Conservation (phyloP, 2,329 filamentous ascomycete genomes). For the Periconia sp. region DNA sequence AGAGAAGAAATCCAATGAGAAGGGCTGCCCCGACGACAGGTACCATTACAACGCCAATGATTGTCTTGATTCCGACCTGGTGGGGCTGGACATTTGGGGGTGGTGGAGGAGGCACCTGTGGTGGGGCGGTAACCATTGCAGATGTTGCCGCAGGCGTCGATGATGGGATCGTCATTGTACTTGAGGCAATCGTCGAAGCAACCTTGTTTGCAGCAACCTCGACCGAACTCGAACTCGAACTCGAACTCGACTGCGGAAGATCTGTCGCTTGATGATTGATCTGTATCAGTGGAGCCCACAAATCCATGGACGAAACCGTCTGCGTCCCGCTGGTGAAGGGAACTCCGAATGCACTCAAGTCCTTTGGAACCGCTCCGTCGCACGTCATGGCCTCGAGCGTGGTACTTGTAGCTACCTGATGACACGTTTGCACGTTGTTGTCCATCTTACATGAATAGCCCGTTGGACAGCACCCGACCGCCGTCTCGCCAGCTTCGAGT, state of each 20-base stretch:
- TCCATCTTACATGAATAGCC: slow-evolving; percentile 20
- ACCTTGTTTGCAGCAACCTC: too few species aligned
- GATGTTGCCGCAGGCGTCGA: too few species aligned
- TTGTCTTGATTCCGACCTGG: too few species aligned
- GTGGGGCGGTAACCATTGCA: too few species aligned
- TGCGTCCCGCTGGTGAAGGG: slow-evolving; percentile 11
- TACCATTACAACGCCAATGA: slow-evolving; percentile 34
- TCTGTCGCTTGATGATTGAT: slow-evolving; percentile 24
- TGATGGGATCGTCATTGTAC: too few species aligned
- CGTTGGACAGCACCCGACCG: slow-evolving; percentile 26
- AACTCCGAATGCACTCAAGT: slow-evolving; percentile 12
- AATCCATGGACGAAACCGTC: slow-evolving; percentile 13
- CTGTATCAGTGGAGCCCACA: slow-evolving; percentile 26
- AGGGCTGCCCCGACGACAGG: slow-evolving; percentile 23
- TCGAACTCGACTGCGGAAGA: too few species aligned
- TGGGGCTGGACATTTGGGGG: too few species aligned
- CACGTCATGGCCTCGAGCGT: slow-evolving; percentile 18
- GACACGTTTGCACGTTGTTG: slow-evolving; percentile 22
- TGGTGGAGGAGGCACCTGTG: too few species aligned
- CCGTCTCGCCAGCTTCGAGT: slow-evolving; percentile 23
- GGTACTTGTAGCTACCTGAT: slow-evolving; percentile 15
- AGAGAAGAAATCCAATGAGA: slow-evolving; percentile 20
- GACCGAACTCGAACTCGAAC: too few species aligned
- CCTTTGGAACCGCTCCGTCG: slow-evolving; percentile 1
- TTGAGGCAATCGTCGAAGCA: too few species aligned